These are phyloP conservation scores for Nigrograna mackinnonii DNA, from an alignment of 2,329 filamentous ascomycete species.

Conservation along the genomic window DNA sequence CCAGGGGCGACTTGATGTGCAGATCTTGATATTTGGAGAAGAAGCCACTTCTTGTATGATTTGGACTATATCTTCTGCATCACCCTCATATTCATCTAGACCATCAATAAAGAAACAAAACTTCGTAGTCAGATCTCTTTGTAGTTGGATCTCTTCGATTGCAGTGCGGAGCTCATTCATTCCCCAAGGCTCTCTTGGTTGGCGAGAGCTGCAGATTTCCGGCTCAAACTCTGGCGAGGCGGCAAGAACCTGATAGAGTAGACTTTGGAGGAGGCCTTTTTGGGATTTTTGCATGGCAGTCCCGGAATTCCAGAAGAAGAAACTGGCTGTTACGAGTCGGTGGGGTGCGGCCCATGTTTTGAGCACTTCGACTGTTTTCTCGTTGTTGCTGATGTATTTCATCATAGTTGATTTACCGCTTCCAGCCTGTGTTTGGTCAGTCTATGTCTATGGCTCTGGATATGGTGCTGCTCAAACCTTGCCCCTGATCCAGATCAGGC, in stretches of 20 bases:
- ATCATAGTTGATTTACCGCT: constrained; percentile 51
- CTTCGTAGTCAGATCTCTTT: not conserved
- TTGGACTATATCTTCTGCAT: constrained; percentile 12
- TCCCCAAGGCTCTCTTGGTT: too few species aligned
- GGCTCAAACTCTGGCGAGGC: not conserved
- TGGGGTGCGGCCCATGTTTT: not conserved
- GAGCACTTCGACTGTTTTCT: not conserved
- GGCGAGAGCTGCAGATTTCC: too few species aligned
- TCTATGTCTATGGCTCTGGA: too few species aligned
- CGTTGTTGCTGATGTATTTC: not conserved
- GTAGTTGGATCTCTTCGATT: not conserved
- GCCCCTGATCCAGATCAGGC: not conserved
- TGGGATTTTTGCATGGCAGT: not conserved
- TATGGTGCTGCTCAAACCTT: too few species aligned
- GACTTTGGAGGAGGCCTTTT: not conserved
- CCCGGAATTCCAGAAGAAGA: not conserved
- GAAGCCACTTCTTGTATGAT: constrained; percentile 6
- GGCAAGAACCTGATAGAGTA: not conserved
- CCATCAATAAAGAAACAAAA: constrained; percentile 17
- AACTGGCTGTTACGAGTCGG: not conserved
- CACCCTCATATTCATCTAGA: constrained; percentile 13
- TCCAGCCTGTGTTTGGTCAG: too few species aligned
- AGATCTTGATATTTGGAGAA: constrained; percentile 16
- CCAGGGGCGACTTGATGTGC: constrained; percentile 22
- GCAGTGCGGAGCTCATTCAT: not conserved